A percentile compares a stretch with the other conserved stretches of the same genome.
These are phyloP conservation scores for Calonectria pauciramosa DNA, from an alignment of 2,329 filamentous ascomycete genomes.

Conservation along the genomic window DNA sequence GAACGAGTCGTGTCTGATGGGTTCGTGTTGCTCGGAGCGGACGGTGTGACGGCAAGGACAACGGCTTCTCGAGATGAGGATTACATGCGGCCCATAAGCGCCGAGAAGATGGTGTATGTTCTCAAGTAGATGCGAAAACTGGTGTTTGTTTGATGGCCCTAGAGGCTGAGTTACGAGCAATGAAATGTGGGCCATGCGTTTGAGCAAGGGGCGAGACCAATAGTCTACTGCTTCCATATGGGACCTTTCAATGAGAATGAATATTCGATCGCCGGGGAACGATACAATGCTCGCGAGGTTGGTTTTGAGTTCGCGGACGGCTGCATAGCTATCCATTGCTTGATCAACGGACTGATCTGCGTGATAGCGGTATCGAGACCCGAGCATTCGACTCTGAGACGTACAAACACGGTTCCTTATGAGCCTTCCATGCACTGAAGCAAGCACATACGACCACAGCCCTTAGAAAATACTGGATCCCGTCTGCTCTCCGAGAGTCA, in stretches of 20 bases:
- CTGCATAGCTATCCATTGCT: not conserved
- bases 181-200: not conserved
- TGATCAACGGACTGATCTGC: not conserved
- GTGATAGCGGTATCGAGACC: not conserved
- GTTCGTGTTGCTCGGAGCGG: conserved; percentile 43
- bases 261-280: not conserved
- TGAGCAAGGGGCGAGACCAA: not conserved
- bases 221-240: not conserved
- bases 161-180: not conserved
- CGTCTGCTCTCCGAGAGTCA: conserved; percentile 13
- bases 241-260: not conserved
- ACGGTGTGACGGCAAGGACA: conserved; percentile 41
- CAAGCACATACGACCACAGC: conserved; percentile 8
- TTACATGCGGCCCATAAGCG: conserved; percentile 55
- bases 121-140: conserved; percentile 1
- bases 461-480: conserved; percentile 11
- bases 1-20: conserved; percentile 46
- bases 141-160: not conserved
- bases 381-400: not conserved
- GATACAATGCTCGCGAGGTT: not conserved
- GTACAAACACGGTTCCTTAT: not conserved
- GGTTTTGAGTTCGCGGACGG: not conserved
- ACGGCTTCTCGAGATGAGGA: conserved; percentile 38
- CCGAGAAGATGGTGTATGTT: conserved; percentile 55
- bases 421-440: not conserved